Evolutionary conservation across 2,329 filamentous ascomycete species (phyloP), one percentile per base, ranked within the genome.

Genomic region (Beauveria pseudobassiana): DNA sequence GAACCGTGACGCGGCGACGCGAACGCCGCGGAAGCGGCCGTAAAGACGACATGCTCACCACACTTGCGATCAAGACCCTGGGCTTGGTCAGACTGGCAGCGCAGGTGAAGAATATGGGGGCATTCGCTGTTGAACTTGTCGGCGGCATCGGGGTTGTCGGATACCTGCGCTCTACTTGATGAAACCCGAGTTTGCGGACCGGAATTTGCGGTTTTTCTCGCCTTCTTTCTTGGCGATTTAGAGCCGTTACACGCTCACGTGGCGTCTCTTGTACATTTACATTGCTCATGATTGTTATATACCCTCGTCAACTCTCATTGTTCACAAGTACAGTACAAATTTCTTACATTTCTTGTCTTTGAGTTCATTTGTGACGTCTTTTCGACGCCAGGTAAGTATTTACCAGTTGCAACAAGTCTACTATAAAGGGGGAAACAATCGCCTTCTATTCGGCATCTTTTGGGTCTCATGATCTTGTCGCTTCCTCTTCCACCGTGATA

Each of bases 91-190:
- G 87, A 64, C 82, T 92, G 65, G 83, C 84, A 3, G 85, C 88
- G 22, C 82, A 85, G 42, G 69, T 96, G 45, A 86, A 82, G 67
- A 80, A 81, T 50, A 82, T 81, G 51, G 84, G 89, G 0, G 87
- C 87, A 77, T 73, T 88, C 52, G 82, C 89, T 1, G 76, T 96
- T 43, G 89, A 93, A 71, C 77, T 96, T 6, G 74, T 93, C 24
- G 89, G 91, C 16, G 86, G 89, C 57, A 78, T 92, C 59, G 87
- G 91, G 0, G 76, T 95, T 30, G 72, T 96, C 3, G 89, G 91
- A 3, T 90, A 89, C 16, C 71, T 42, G 83, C 86, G 24, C 78
- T 89, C 54, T 90, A 84, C 83, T 70, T 87, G 28, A 62, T 72
- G 43, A 71, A 67, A n/a, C 66, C 69, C 3, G 68, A 71, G 64